Percentiles rank a stretch among this genome's conserved stretches.
phyloP scores from a whole-genome alignment of 2,329 filamentous ascomycete species.

The Sphaceloma murrayae region DNA sequence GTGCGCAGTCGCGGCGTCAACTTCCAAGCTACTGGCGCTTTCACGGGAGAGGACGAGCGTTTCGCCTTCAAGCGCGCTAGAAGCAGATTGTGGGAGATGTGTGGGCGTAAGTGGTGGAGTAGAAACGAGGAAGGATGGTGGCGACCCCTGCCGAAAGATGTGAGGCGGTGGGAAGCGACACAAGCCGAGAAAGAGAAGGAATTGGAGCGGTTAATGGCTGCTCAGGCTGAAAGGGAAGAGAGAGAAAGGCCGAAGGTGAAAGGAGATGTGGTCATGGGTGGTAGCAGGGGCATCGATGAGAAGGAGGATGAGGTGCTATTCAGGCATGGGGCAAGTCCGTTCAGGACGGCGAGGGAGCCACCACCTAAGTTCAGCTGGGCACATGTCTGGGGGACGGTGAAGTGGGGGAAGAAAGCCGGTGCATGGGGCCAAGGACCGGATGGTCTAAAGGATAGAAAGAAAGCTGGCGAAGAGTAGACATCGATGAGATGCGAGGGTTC shows the following conservation, averaged over 20 bases:
- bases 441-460: constrained; percentile 34
- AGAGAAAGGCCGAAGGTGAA: constrained; percentile 19
- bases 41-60: constrained; percentile 71
- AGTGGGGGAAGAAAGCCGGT: constrained; percentile 45
- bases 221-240: constrained; percentile 15
- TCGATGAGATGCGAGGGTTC: too few relatives aligned
- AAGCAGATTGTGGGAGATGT: constrained; percentile 75
- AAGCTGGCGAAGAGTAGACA: too few relatives aligned
- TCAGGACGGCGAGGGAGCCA: constrained; percentile 35
- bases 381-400: constrained; percentile 46
- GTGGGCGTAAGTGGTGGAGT: constrained; percentile 61
- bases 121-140: constrained; percentile 55
- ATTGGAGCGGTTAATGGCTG: constrained; percentile 10
- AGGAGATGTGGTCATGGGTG: constrained; percentile 22
- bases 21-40: constrained; percentile 57
- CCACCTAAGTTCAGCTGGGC: constrained; percentile 44
- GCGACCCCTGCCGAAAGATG: constrained; percentile 54
- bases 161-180: constrained; percentile 56
- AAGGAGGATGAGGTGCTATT: constrained; percentile 32
- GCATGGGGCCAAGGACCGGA: constrained; percentile 44
- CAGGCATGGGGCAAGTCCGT: constrained; percentile 38
- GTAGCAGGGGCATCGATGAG: constrained; percentile 22
- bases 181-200: constrained; percentile 14
- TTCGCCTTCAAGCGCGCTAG: constrained; percentile 72
- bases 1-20: constrained; percentile 35